These are phyloP conservation scores for Medicago lupulina DNA, from an alignment of 306 rosid species.

Conservation along the genomic window DNA sequence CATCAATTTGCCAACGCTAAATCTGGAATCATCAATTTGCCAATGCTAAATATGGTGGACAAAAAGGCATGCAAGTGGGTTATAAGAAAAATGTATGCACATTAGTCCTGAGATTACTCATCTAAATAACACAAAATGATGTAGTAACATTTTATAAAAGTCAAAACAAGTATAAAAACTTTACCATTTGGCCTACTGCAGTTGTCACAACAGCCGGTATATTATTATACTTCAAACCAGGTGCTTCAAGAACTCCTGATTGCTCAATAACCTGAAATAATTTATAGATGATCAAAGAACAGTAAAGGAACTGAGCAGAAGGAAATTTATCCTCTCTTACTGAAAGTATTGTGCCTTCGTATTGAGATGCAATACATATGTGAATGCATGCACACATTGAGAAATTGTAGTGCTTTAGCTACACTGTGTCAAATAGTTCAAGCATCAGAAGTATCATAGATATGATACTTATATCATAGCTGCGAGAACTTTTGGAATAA, in stretches of 20 bases:
- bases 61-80: not conserved
- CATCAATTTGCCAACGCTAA: slow-evolving; percentile 1
- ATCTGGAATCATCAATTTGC: not conserved
- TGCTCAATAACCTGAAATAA: slow-evolving; percentile 77
- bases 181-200: slow-evolving; percentile 91
- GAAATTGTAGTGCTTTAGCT: slow-evolving; percentile 10
- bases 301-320: slow-evolving; percentile 28
- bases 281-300: slow-evolving; percentile 14
- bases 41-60: not conserved
- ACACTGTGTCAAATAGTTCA: slow-evolving; percentile 27
- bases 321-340: slow-evolving; percentile 10
- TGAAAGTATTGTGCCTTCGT: slow-evolving; percentile 15
- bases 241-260: slow-evolving; percentile 74
- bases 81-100: slow-evolving; percentile 8
- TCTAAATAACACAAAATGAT: slow-evolving; percentile 28
- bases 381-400: not conserved
- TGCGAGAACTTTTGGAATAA: not conserved
- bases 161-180: slow-evolving; percentile 30
- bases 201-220: slow-evolving; percentile 74
- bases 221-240: slow-evolving; percentile 58
- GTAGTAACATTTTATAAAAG: not conserved
- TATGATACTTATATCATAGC: not conserved
- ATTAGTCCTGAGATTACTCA: slow-evolving; percentile 4
- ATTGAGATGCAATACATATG: slow-evolving; percentile 11
- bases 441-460: slow-evolving; percentile 1